Conservation (phyloP, 345 rosid species). For the Lepidium sativum region DNA sequence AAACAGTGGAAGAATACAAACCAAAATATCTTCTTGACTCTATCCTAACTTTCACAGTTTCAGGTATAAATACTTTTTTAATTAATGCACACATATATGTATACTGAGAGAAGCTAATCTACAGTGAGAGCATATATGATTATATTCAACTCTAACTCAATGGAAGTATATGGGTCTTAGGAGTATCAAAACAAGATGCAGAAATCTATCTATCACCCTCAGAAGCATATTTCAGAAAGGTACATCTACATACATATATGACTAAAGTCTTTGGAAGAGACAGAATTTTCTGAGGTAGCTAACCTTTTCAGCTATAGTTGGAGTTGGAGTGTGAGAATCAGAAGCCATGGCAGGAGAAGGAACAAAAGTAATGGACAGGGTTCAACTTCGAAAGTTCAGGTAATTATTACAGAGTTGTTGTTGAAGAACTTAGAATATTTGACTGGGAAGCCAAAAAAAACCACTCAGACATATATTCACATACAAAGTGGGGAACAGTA, state of each 20-base stretch:
- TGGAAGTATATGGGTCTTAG: not conserved
- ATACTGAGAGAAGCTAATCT: not conserved
- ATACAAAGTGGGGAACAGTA: constrained; percentile 27
- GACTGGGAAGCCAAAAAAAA: constrained; percentile 4
- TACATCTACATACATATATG: not conserved
- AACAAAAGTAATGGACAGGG: constrained; percentile 29
- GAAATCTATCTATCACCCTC: not conserved
- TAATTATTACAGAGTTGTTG: constrained; percentile 9
- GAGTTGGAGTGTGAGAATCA: constrained; percentile 22
- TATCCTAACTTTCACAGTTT: not conserved
- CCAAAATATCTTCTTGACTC: not conserved
- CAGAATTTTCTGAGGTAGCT: not conserved
- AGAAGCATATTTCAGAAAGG: not conserved
- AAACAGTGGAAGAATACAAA: not conserved
- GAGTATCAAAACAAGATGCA: not conserved
- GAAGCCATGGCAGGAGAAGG: constrained; percentile 21
- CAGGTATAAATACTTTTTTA: not conserved
- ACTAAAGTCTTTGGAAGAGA: not conserved
- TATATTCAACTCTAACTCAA: not conserved
- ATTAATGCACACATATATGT: too few species aligned
- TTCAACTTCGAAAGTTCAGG: not conserved
- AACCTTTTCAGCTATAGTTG: constrained; percentile 19
- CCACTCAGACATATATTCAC: constrained; percentile 16
- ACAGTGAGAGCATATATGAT: not conserved
- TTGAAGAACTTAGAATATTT: constrained; percentile 8